Evolutionary conservation across 75 land plant species (phyloP), one percentile per base, ranked within the genome.

Genomic region (Pinus tabuliformis): DNA sequence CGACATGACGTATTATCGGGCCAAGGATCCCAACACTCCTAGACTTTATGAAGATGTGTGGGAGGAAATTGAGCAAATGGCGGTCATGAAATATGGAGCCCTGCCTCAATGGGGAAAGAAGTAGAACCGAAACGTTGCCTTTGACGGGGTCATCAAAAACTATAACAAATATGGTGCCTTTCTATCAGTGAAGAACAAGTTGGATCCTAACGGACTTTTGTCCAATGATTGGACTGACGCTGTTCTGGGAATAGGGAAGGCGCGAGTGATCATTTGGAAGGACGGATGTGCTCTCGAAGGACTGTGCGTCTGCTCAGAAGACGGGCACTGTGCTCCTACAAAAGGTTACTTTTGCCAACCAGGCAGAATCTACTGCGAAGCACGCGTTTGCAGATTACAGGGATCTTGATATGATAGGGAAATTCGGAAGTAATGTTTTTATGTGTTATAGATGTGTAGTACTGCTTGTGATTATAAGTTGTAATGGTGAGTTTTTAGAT

Each of bases 31-130:
- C 22, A 37, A 61, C 2, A 84, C 65, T 3, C 93, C 95, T 1
- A 82, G 89, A 72, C 78, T 88, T 18, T 78, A 81, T 59, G 77
- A 86, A 74, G 95, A 92, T 70, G 84, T 86, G 4, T 78, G 73
- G 86, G 91, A 92, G 76, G 95, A 92, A 74, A 79, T 91, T 16
- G 93, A 90, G 72, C 93, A 92, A 77, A 88, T 92, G 87, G 89
- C 89, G 0, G 77, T 88, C 57, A 84, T 86, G 75, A 92, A 91
- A 75, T 80, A 88, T 28, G 73, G 70, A 12, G 95, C 86, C 0
- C 74, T 15, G 58, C 93, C 95, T 28, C 93, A 90, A 75, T 92
- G 89, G 33, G 33, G 33, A 33, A 33, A 33, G 33, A n/a, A n/a
- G n/a, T n/a, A n/a, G n/a, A 33, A 33, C 1, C 33, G 33, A 33